Conservation (phyloP, 345 rosid species). For the Laguncularia racemosa region DNA sequence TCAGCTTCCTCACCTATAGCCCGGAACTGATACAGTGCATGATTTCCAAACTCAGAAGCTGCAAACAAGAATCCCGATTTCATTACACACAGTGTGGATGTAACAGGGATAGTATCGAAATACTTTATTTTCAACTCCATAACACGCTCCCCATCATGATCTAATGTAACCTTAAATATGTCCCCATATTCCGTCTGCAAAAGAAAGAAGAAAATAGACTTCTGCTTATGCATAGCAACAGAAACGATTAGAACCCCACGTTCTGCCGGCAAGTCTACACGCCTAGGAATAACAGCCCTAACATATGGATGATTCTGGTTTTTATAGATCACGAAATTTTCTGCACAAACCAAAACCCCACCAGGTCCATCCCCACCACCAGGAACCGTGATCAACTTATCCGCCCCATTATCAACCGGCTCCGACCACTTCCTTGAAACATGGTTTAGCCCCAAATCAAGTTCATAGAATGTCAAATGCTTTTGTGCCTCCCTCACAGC, state of each 20-base stretch:
- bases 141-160: conserved; percentile 63
- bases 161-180: conserved; percentile 81
- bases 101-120: conserved; percentile 87
- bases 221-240: conserved; percentile 84
- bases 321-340: conserved; percentile 94
- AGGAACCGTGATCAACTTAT: conserved; percentile 92
- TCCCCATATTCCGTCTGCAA: conserved; percentile 96
- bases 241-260: conserved; percentile 87
- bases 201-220: conserved; percentile 81
- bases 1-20: conserved; percentile 88
- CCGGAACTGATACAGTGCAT: conserved; percentile 88
- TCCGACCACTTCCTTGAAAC: conserved; percentile 97
- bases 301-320: conserved; percentile 89
- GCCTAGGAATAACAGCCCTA: conserved; percentile 91
- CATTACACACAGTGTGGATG: conserved; percentile 78
- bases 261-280: conserved; percentile 84
- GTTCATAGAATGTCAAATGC: conserved; percentile 89
- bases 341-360: conserved; percentile 91
- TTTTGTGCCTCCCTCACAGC: conserved; percentile 91
- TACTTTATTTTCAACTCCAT: conserved; percentile 85
- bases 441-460: conserved; percentile 92
- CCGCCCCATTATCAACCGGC: conserved; percentile 91
- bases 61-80: conserved; percentile 85
- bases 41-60: conserved; percentile 96
- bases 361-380: conserved; percentile 98